A percentile compares a stretch with the other conserved stretches of the same genome.
These are phyloP conservation scores for Sporobolomyces roseus DNA, from an alignment of 768 basidiomycete genomes.

Conservation along the genomic window DNA sequence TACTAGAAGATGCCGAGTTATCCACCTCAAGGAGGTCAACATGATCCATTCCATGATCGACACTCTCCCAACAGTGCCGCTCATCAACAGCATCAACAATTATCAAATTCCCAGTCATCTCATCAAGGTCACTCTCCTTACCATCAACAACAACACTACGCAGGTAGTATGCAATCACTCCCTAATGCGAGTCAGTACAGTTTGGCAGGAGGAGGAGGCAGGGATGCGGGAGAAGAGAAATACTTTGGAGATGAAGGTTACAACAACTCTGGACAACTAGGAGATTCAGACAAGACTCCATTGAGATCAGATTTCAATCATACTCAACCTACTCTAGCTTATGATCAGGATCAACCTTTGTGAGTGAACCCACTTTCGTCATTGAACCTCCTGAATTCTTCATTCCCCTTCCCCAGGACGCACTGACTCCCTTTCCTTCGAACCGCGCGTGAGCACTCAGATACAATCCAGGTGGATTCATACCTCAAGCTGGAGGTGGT, in stretches of 20 bases:
- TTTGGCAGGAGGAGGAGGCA: background rate
- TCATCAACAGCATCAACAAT: too few relatives aligned
- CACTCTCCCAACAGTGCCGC: conserved; percentile 15
- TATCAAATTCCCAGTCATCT: background rate
- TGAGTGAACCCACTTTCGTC: conserved; percentile 3
- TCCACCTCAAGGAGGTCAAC: background rate
- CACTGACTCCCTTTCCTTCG: background rate
- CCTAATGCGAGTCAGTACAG: conserved; percentile 32
- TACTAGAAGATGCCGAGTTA: conserved; percentile 2
- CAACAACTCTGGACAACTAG: background rate
- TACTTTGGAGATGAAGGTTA: conserved; percentile 22
- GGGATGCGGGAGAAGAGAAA: conserved; percentile 5
- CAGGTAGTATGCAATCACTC: conserved; percentile 15
- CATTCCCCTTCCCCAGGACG: background rate
- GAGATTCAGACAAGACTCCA: conserved; percentile 28
- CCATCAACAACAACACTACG: conserved; percentile 8
- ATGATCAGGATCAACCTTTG: conserved; percentile 31
- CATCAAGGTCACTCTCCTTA: background rate
- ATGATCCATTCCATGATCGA: conserved; percentile 22
- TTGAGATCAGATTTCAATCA: conserved; percentile 10
- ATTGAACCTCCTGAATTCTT: too few relatives aligned
- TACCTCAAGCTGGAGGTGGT: conserved; percentile 9
- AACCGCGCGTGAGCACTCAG: background rate
- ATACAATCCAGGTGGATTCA: conserved; percentile 15
- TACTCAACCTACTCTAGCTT: background rate